These are phyloP conservation scores for Diplosphaera chodatii DNA, from an alignment of 139 green algal genomes.

Conservation along the genomic window DNA sequence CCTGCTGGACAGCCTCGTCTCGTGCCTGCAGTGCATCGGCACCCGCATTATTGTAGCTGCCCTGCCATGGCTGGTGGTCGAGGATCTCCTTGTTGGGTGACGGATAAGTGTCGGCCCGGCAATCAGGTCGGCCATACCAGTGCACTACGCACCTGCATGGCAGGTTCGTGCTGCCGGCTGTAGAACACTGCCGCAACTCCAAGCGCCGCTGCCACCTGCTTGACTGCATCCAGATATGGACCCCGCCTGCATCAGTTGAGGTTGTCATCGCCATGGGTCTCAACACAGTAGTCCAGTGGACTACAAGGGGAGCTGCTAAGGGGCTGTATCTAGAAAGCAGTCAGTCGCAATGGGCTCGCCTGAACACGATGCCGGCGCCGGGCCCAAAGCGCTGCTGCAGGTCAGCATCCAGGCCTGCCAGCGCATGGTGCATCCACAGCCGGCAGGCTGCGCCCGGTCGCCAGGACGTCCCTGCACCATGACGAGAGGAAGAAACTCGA, in stretches of 20 bases:
- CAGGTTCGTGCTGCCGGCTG: conserved; percentile 47
- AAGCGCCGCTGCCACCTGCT: conserved; percentile 21
- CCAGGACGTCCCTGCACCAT: conserved; percentile 10
- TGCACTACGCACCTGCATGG: conserved; percentile 1
- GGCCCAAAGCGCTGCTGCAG: conserved; percentile 18
- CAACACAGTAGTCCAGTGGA: too few species aligned
- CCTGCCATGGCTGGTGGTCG: too few species aligned
- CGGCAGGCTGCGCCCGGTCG: conserved; percentile 20
- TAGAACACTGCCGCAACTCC: conserved; percentile 27
- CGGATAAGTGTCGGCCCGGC: too few species aligned
- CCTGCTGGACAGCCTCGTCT: conserved; percentile 18
- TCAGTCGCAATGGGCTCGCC: too few species aligned
- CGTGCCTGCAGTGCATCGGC: background rate
- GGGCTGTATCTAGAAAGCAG: too few species aligned
- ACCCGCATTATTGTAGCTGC: too few species aligned
- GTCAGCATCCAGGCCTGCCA: conserved; percentile 22
- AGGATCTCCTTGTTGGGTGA: too few species aligned
- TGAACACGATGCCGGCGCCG: conserved; percentile 23
- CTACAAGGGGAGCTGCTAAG: too few species aligned
- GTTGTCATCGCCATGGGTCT: too few species aligned
- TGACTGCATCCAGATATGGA: conserved; percentile 3
- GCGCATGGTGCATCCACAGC: conserved; percentile 21
- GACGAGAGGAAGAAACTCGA: too few species aligned
- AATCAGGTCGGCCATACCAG: too few species aligned
- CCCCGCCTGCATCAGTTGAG: background rate